phyloP scores from a whole-genome alignment of 177 flowering plant genomes.

The Vitis hybrid region DNA sequence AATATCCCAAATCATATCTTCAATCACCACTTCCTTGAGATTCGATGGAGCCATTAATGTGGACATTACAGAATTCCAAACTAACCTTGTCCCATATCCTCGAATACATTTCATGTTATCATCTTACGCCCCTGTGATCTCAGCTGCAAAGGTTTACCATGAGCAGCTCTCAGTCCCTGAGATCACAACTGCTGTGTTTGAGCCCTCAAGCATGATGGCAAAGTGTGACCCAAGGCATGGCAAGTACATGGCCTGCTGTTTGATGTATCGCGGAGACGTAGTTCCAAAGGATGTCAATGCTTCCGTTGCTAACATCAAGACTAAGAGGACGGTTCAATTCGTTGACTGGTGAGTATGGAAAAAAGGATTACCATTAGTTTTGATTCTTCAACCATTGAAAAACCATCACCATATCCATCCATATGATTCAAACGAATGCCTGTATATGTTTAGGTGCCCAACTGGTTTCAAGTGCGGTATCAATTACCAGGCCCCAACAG shows the following conservation, averaged over 20 bases:
- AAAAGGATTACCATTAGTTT: no score
- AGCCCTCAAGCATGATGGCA: constrained; percentile 78
- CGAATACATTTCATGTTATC: constrained; percentile 87
- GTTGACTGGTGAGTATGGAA: constrained; percentile 72
- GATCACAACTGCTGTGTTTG: constrained; percentile 71
- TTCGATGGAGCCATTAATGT: constrained; percentile 94
- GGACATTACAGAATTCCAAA: constrained; percentile 79
- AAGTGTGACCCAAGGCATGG: constrained; percentile 83
- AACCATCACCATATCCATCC: no score
- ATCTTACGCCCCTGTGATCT: constrained; percentile 69
- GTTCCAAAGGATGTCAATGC: constrained; percentile 91
- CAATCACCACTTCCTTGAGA: constrained; percentile 79
- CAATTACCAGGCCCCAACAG: constrained; percentile 43
- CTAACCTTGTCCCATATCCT: constrained; percentile 88
- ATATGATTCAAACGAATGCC: not conserved
- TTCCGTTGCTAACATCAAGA: constrained; percentile 77
- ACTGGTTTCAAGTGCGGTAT: constrained; percentile 48
- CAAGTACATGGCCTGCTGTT: constrained; percentile 82
- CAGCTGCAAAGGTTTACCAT: constrained; percentile 63
- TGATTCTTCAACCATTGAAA: no score
- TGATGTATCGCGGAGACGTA: constrained; percentile 85
- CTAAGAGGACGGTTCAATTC: constrained; percentile 81
- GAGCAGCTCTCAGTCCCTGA: constrained; percentile 70
- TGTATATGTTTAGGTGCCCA: constrained; percentile 32
- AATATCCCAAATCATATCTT: constrained; percentile 83